Evolutionary conservation across 441 rosid genomes (phyloP), one percentile per base, ranked within the genome.

Genomic region (Mallotus japonicus): DNA sequence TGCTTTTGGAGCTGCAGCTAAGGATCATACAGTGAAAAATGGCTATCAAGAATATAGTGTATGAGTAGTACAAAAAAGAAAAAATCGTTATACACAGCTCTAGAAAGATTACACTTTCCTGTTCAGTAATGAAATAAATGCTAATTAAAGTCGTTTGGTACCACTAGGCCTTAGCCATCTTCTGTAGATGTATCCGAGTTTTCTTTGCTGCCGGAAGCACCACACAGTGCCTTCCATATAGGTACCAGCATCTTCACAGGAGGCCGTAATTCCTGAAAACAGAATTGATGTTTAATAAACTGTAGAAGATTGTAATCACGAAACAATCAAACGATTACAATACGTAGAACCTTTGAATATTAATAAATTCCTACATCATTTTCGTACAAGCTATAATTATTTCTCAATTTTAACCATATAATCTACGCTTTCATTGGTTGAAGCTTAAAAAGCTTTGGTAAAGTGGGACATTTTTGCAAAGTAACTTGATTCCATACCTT

Each of bases 241-340:
- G 95, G 97, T 71, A 88, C 83, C 85, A 90, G 71, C 89, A 92
- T 89, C 85, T 88, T 95, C 83, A 89, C 71, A 11, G 97, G 94
- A 6, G 93, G 97, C 20, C 76, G 90, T 72, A 87, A 75, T 82
- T 90, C 89, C 98, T 95, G 80, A 75, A 72, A 32, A 77, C 57
- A 34, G 44, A 28, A 72, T 60, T 68, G 75, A 46, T 42, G 9
- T 57, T 42, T 51, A 6, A 24, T 47, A 15, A 67, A 19, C 17
- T 49, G 40, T 32, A 14, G 67, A 28, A 13, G 6, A 34, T 8
- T 0, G 47, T 28, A 46, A 20, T 14, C 3, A 2, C 16, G n/a
- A 73, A 70, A 53, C 60, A 44, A 59, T 55, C 58, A 32, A 50
- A 61, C 5, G 6, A 37, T 37, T 37, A 37, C 40, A 37, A 6